Evolutionary conservation across 202 grass and related monocot genomes (phyloP), one percentile per base, ranked within the genome.

Genomic region (Elaeis oleifera): DNA sequence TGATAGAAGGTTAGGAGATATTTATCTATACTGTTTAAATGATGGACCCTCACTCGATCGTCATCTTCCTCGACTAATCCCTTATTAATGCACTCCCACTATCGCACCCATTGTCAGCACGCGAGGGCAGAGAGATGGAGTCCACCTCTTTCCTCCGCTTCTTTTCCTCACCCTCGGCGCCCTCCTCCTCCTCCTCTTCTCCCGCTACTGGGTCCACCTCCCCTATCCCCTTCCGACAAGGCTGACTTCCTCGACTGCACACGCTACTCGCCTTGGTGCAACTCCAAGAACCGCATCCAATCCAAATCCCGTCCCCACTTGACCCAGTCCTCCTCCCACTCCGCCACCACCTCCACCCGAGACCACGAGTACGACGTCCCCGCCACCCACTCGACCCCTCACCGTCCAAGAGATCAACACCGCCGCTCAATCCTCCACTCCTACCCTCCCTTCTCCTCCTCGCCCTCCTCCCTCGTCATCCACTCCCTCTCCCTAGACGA

Each of bases 331-430:
- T 82, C 78, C 76, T 51, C 61, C 14, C 3, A 13, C 5, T 48
- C 7, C 6, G 29, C 28, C 22, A 16, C 60, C 29, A 24, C 29
- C n/a, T 3, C 53, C 1, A 23, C 17, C 29, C 64, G 58, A 0
- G 70, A 65, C 53, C 85, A 88, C 73, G 82, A 88, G 23, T 53
- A 26, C 23, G 81, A 88, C 56, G 75, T 85, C 32, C 84, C 22
- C 63, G 5, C 8, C 87, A 96, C 84, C 87, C 87, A 1, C 83
- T 96, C 1, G 87, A 96, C 78, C 84, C 18, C 83, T 96, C 32
- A 91, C 92, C 8, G 56, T 96, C 6, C 9, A 26, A 5, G 92
- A 96, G 74, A 53, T 91, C 16, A 81, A 69, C 79, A 71, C 68
- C 20, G 87, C 81, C 68, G 84, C 6, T 85, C 80, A 22, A 64